Evolutionary conservation across 108 stramenopile genomes (phyloP).

Genomic region (Craspedostauros australis): DNA sequence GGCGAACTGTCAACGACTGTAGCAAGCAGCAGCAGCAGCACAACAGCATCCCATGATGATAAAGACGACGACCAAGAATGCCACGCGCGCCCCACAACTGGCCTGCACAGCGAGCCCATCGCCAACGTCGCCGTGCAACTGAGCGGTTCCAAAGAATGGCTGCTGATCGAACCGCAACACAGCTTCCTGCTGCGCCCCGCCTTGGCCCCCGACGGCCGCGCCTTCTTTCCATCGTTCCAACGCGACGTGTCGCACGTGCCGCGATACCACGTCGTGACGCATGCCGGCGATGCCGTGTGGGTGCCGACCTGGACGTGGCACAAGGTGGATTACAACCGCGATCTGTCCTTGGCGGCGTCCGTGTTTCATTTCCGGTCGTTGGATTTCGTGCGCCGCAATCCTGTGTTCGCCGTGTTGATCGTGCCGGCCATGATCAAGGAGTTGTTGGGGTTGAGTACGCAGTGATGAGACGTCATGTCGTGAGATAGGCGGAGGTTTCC

Average conservation of each 20-base stretch:
- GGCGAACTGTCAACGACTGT: not conserved
- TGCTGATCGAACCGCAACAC: constrained; percentile 56
- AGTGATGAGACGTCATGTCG: too few relatives aligned
- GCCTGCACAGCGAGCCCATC: constrained; percentile 82
- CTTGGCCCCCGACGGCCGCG: constrained; percentile 65
- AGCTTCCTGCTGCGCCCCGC: constrained; percentile 45
- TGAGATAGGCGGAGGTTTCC: not conserved
- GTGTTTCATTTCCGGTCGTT: constrained; percentile 82
- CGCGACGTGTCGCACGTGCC: constrained; percentile 32
- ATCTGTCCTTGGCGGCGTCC: constrained; percentile 67
- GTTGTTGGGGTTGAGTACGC: constrained; percentile 56
- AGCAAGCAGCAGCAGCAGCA: not conserved
- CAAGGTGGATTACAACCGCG: constrained; percentile 61
- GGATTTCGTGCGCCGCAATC: constrained; percentile 51
- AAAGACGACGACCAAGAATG: not conserved
- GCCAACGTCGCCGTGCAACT: constrained; percentile 79
- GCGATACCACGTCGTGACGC: constrained; percentile 38
- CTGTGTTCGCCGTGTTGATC: constrained; percentile 65
- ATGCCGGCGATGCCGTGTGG: constrained; percentile 69
- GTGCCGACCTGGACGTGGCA: constrained; percentile 90
- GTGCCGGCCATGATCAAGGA: constrained; percentile 70
- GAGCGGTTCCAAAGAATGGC: constrained; percentile 59
- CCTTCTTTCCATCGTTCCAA: constrained; percentile 48
- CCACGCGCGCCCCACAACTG: constrained; percentile 33
- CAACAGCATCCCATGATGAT: not conserved